Percentiles rank a stretch among this genome's conserved stretches.
These are phyloP conservation scores for Oldenlandia corymbosa DNA, from an alignment of 257 asterid species.

Conservation along the genomic window DNA sequence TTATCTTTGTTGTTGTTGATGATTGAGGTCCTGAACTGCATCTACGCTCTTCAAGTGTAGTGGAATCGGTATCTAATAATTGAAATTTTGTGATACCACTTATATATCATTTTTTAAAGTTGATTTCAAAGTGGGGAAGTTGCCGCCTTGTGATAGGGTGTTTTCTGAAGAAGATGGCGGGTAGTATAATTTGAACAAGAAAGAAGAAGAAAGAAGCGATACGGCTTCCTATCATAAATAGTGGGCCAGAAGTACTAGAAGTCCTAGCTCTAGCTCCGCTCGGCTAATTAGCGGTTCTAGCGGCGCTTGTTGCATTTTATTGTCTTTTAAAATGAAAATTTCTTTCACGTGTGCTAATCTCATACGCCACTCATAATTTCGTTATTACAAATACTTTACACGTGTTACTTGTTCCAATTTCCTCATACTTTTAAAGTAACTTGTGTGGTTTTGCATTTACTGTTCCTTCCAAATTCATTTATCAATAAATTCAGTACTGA, in stretches of 20 bases:
- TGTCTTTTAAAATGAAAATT: not conserved
- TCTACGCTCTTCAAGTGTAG: not conserved
- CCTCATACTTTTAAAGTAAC: not conserved
- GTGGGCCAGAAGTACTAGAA: not conserved
- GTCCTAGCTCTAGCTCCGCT: not conserved
- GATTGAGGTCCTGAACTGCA: constrained; percentile 1
- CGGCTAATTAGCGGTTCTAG: not conserved
- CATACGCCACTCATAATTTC: not conserved
- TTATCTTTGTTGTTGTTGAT: not conserved
- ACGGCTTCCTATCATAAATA: not conserved
- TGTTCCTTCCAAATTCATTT: not conserved
- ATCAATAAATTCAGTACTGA: constrained; percentile 3
- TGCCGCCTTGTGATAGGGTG: not conserved
- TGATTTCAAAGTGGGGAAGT: not conserved
- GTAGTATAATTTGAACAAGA: not conserved
- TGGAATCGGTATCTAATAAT: not conserved
- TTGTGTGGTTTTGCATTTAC: not conserved
- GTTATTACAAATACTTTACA: not conserved
- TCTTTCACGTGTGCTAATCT: not conserved
- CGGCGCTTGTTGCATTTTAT: not conserved
- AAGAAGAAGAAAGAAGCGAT: not conserved
- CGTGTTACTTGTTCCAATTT: not conserved
- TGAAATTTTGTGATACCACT: not conserved
- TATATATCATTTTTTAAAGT: not conserved
- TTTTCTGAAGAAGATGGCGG: not conserved